These are phyloP conservation scores for Cryptococcus sp. DNA, from an alignment of 1,284 basidiomycete genomes.

Conservation along the genomic window DNA sequence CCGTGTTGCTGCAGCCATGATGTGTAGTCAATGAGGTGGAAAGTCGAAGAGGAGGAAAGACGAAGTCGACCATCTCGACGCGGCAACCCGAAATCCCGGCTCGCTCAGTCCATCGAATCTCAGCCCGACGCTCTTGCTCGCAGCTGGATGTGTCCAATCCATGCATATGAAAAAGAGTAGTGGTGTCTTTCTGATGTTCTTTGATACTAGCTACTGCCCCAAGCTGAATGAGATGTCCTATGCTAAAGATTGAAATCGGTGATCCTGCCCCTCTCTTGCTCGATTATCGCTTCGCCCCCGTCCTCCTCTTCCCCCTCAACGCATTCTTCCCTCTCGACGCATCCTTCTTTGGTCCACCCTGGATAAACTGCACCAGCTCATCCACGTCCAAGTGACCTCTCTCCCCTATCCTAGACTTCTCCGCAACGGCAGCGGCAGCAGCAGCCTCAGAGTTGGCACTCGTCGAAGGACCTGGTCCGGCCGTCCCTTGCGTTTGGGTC, in stretches of 20 bases:
- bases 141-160: background rate
- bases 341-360: slow-evolving; percentile 26
- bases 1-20: background rate
- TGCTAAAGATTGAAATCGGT: background rate
- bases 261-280: background rate
- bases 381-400: slow-evolving; percentile 45
- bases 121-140: background rate
- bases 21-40: no score
- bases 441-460: slow-evolving; percentile 11
- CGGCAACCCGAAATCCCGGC: background rate
- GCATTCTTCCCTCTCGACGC: slow-evolving; percentile 38
- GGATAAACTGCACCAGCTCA: slow-evolving; percentile 49
- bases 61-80: background rate
- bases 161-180: background rate
- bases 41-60: no score
- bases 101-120: background rate
- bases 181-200: background rate
- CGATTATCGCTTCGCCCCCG: slow-evolving; percentile 40
- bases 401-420: slow-evolving; percentile 26
- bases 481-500: slow-evolving; percentile 1
- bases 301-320: slow-evolving; percentile 45
- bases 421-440: slow-evolving; percentile 13
- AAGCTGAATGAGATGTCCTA: background rate
- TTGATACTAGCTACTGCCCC: background rate
- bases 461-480: slow-evolving; percentile 10